Conservation (phyloP, 2,329 filamentous ascomycete genomes). For the Fusarium subtropicale region DNA sequence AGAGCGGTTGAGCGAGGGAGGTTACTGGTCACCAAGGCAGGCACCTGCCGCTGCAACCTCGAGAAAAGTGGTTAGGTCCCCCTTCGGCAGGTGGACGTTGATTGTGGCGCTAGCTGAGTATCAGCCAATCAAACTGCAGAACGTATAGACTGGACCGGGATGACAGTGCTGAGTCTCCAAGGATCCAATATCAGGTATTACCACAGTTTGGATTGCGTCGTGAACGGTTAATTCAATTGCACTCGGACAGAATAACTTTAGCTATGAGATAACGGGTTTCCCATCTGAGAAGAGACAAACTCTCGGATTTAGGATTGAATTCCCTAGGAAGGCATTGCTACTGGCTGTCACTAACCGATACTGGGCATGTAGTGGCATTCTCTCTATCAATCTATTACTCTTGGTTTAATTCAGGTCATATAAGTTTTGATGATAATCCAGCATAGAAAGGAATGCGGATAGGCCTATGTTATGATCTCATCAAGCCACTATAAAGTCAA, state of each 20-base stretch:
- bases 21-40: slow-evolving; percentile 30
- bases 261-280: background rate
- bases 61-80: slow-evolving; percentile 27
- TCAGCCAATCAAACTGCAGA: slow-evolving; percentile 9
- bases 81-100: slow-evolving; percentile 20
- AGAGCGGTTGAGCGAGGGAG: slow-evolving; percentile 23
- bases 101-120: slow-evolving; percentile 17
- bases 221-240: background rate
- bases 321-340: background rate
- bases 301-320: background rate
- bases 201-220: background rate
- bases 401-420: background rate
- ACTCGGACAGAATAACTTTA: too few relatives aligned
- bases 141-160: background rate
- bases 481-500: background rate
- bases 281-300: too few relatives aligned
- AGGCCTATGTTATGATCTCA: background rate
- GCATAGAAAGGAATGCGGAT: background rate
- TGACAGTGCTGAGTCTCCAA: background rate
- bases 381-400: background rate
- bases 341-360: background rate
- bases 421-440: background rate
- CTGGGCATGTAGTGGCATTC: background rate
- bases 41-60: slow-evolving; percentile 28
- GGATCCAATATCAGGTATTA: background rate